Base-by-base conservation (phyloP, 2,329 filamentous ascomycete species). In the Xylariaceae sp. region DNA sequence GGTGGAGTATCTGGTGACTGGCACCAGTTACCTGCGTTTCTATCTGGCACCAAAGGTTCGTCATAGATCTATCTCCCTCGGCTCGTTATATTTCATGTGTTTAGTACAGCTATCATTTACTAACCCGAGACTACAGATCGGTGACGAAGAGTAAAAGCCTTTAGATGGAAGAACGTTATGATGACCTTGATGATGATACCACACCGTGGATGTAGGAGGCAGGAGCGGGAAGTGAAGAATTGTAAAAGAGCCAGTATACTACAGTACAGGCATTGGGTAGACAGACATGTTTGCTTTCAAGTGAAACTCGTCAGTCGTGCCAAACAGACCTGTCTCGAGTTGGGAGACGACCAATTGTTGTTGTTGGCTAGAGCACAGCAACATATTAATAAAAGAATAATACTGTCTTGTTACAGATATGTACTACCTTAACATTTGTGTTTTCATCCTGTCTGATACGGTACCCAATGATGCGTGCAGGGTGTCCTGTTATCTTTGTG, bases 1-100 rank as follows among this genome's bases (percentile, higher is more conserved):
- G 68, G 95, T 99, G 40, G 95, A 99, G 81, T 99, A 98, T 77
- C 82, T 79, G 53, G 78, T 97, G 60, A 82, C 83, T 52, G 89
- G 90, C 65, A 92, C 87, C 80, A 95, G 91, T 76, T 95, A 95
- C 76, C 79, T 99, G 77, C 87, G 94, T 71, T 99, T 98, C 86
- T 99, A 98, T 79, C 87, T 99, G 69, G 95, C 95, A 65, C 95
- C 95, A 65, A 99, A 99, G 92, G 95, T 95, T 79, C 58, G 84
- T 72, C 37, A 40, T 26, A 39, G n/a, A 16, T 19, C 23, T 14
- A 6, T 28, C 39, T 8, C n/a, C 9, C 16, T 40, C n/a, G n/a
- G n/a, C n/a, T n/a, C n/a, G n/a, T 16, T 28, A 11, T 28, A 34
- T 6, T 37, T 24, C 7, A 29, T 11, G 14, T 12, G 14, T 24